phyloP scores from a whole-genome alignment of 2,329 filamentous ascomycete genomes.

The Trichoderma sp. region DNA sequence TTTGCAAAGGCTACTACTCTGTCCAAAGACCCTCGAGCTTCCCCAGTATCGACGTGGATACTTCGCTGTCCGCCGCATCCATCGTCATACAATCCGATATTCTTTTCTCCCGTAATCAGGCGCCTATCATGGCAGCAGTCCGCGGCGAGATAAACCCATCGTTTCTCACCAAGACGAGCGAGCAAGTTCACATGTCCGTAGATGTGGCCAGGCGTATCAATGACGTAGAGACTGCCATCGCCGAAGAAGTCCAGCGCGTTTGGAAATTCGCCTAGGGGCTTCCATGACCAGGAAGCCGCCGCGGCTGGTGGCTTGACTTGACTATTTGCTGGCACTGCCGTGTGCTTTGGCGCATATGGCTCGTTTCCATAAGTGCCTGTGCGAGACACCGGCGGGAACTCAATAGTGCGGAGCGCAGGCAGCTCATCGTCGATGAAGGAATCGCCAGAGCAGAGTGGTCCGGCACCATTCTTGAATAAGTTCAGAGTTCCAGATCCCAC shows the following conservation, averaged over 20 bases:
- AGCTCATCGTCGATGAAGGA: conserved; percentile 7
- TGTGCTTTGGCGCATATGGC: conserved; percentile 2
- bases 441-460: not conserved
- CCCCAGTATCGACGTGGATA: conserved; percentile 7
- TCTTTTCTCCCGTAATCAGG: conserved; percentile 1
- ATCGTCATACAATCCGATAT: conserved; percentile 7
- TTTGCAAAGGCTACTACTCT: not conserved
- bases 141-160: conserved; percentile 8
- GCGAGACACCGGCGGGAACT: conserved; percentile 11
- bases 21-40: not conserved
- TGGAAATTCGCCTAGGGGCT: not conserved
- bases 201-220: conserved; percentile 20
- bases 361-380: conserved; percentile 14
- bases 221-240: conserved; percentile 14
- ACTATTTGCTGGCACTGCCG: not conserved
- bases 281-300: conserved; percentile 7
- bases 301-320: conserved; percentile 2
- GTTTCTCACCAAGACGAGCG: not conserved
- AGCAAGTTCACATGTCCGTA: conserved; percentile 24
- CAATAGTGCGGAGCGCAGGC: conserved; percentile 7
- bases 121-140: conserved; percentile 19
- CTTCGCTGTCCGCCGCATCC: conserved; percentile 7
- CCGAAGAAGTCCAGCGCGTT: conserved; percentile 19
- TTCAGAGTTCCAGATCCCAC: conserved; percentile 15
- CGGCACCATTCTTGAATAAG: conserved; percentile 15